phyloP scores from a whole-genome alignment of 345 rosid species.

The Atalantia buxifolia region DNA sequence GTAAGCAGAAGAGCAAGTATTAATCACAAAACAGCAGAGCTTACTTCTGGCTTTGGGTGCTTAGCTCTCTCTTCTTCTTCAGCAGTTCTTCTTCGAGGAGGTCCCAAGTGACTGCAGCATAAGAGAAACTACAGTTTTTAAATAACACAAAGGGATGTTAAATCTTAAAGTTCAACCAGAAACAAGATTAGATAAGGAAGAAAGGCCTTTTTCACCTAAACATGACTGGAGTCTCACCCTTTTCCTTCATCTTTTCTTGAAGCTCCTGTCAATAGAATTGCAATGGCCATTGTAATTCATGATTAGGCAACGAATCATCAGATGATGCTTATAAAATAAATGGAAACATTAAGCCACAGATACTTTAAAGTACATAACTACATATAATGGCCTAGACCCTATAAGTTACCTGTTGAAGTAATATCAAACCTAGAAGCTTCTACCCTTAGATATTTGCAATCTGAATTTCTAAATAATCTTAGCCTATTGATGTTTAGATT shows the following conservation, averaged over 20 bases:
- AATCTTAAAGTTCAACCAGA: slow-evolving; percentile 4
- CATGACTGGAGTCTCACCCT: slow-evolving; percentile 96
- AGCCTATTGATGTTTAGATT: background rate
- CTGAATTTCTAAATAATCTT: background rate
- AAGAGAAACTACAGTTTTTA: slow-evolving; percentile 26
- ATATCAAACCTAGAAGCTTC: background rate
- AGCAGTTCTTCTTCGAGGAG: slow-evolving; percentile 67
- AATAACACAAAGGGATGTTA: slow-evolving; percentile 15
- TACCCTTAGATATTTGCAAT: background rate
- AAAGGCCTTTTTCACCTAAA: slow-evolving; percentile 55
- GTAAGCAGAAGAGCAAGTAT: slow-evolving; percentile 8
- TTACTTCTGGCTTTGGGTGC: slow-evolving; percentile 90
- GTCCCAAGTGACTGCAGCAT: slow-evolving; percentile 81
- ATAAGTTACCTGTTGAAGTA: background rate
- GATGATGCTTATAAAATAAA: slow-evolving; percentile 1
- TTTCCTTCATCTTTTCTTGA: slow-evolving; percentile 90
- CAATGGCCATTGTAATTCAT: background rate
- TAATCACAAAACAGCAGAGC: slow-evolving; percentile 17
- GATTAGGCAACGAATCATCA: slow-evolving; percentile 11
- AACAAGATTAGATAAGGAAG: slow-evolving; percentile 9
- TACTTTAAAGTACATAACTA: background rate
- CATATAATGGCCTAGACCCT: background rate
- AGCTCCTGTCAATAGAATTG: slow-evolving; percentile 53
- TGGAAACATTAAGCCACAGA: background rate
- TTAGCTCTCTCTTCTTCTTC: slow-evolving; percentile 85